A percentile compares a stretch with the other conserved stretches of the same genome.
Evolutionary conservation across 2,329 filamentous ascomycete genomes (phyloP).

Genomic region (Talaromyces islandicus): DNA sequence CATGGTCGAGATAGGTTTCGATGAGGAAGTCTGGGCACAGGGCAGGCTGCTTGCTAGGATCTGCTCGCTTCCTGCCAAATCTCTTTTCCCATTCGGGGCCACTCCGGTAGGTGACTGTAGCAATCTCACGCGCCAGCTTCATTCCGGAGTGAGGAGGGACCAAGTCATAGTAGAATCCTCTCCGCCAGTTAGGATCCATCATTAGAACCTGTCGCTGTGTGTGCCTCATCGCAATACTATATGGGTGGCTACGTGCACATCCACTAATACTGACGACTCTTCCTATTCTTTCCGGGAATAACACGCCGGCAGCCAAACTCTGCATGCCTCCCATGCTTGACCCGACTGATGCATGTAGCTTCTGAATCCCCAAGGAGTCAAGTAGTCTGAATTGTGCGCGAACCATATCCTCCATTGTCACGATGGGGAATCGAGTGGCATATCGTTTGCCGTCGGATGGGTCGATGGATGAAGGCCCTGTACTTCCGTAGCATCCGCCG

Average conservation of each 20-base stretch:
- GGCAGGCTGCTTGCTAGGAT: slow-evolving; percentile 78
- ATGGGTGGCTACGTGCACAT: slow-evolving; percentile 90
- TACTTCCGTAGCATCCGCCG: slow-evolving; percentile 92
- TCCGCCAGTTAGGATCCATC: slow-evolving; percentile 97
- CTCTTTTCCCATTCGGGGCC: slow-evolving; percentile 97
- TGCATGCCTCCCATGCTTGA: slow-evolving; percentile 99
- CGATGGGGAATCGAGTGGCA: slow-evolving; percentile 88
- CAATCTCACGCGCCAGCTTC: slow-evolving; percentile 96
- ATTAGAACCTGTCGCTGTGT: slow-evolving; percentile 96
- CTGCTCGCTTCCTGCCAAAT: slow-evolving; percentile 81
- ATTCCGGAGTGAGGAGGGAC: slow-evolving; percentile 93
- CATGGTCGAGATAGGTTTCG: slow-evolving; percentile 96
- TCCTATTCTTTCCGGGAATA: slow-evolving; percentile 76
- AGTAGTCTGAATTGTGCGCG: slow-evolving; percentile 87
- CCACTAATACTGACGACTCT: slow-evolving; percentile 85
- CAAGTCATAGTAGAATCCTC: slow-evolving; percentile 84
- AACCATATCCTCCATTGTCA: slow-evolving; percentile 97
- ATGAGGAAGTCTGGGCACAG: slow-evolving; percentile 97
- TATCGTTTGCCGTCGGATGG: slow-evolving; percentile 83
- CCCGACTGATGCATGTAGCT: slow-evolving; percentile 85
- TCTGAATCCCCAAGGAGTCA: slow-evolving; percentile 68
- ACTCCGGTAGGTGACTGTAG: slow-evolving; percentile 93
- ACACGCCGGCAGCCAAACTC: slow-evolving; percentile 75
- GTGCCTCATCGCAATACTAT: slow-evolving; percentile 97
- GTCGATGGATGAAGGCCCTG: slow-evolving; percentile 81